These are phyloP conservation scores for Trichothecium sympodiale DNA, from an alignment of 2,329 filamentous ascomycete species.

Conservation along the genomic window DNA sequence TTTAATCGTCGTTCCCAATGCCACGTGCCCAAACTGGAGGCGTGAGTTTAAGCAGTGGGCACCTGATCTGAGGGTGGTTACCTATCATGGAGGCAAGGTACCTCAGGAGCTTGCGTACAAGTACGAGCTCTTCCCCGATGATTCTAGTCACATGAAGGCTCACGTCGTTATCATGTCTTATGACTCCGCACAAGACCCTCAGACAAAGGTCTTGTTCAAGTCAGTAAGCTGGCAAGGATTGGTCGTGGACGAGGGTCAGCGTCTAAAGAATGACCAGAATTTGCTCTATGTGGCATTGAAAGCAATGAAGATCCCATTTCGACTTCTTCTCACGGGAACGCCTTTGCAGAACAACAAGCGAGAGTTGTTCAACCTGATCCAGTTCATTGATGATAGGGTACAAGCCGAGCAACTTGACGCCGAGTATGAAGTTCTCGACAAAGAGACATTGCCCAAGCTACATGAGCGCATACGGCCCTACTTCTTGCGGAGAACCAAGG, in stretches of 20 bases:
- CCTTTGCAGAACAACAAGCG: conserved; percentile 92
- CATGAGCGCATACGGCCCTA: conserved; percentile 73
- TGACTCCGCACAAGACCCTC: conserved; percentile 70
- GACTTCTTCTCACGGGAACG: conserved; percentile 79
- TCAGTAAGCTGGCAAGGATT: conserved; percentile 74
- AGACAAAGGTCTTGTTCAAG: conserved; percentile 53
- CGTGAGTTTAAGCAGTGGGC: conserved; percentile 93
- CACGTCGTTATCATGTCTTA: conserved; percentile 95
- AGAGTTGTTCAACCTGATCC: conserved; percentile 91
- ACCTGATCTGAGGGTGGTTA: conserved; percentile 75
- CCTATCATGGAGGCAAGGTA: conserved; percentile 71
- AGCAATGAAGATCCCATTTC: conserved; percentile 68
- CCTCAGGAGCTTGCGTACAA: conserved; percentile 67
- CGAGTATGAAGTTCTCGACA: conserved; percentile 66
- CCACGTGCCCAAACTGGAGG: conserved; percentile 95
- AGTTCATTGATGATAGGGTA: conserved; percentile 69
- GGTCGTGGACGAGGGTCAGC: conserved; percentile 89
- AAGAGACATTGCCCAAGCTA: conserved; percentile 69
- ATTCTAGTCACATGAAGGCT: conserved; percentile 59
- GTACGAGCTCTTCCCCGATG: conserved; percentile 73
- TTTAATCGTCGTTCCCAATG: conserved; percentile 84
- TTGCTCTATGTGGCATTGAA: conserved; percentile 66
- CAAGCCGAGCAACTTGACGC: conserved; percentile 66
- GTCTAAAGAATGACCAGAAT: conserved; percentile 86
- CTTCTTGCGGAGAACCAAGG: conserved; percentile 70